Base-by-base conservation (phyloP, 169 alveolate species). In the Plasmodium relictum region DNA sequence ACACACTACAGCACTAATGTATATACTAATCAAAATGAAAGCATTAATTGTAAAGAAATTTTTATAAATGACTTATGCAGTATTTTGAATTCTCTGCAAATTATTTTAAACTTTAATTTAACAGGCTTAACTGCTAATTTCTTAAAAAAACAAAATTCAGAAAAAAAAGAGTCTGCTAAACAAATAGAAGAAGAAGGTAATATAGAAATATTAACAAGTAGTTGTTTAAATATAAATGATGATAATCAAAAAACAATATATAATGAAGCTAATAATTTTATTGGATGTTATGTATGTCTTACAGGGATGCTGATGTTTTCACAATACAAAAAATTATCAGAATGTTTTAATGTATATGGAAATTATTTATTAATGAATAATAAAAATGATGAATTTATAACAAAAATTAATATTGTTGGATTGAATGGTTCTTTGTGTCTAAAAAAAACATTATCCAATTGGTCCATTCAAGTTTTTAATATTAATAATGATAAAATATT, bases 371-470 rank as follows among this genome's bases (percentile, higher is more conserved):
- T 83, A 26, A 83, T 83, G 85, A 83, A 83, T 69, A 70, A 83
- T 62, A 70, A 39, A 39, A 83, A 70, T 83, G 91, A 83, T 3
- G 91, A 83, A 45, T 83, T 83, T 24, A 20, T 83, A 8, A 83
- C 91, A 69, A 83, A 69, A 69, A 83, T 83, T 52, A 83, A 42
- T 37, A 68, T 83, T 16, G 52, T 68, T 42, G 91, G 91, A 12
- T 20, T 70, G 20, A 44, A 39, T 26, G 91, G 91, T 6, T 68
- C 74, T 7, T 24, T 83, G 9, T 69, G 86, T 61, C 54, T 83
- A 69, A 83, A 83, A 83, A 83, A 83, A 68, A 69, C 85, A 16
- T 14, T 83, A 68, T 69, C 91, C 39, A 83, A 66, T 69, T 83
- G 91, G 91, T 37, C 83, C n/a, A 45, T 83, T 14, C 72, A 83